Percentiles rank a stretch among this genome's conserved stretches.
phyloP scores from a whole-genome alignment of 495 filamentous ascomycete genomes.

The Penicillium bialowiezense region DNA sequence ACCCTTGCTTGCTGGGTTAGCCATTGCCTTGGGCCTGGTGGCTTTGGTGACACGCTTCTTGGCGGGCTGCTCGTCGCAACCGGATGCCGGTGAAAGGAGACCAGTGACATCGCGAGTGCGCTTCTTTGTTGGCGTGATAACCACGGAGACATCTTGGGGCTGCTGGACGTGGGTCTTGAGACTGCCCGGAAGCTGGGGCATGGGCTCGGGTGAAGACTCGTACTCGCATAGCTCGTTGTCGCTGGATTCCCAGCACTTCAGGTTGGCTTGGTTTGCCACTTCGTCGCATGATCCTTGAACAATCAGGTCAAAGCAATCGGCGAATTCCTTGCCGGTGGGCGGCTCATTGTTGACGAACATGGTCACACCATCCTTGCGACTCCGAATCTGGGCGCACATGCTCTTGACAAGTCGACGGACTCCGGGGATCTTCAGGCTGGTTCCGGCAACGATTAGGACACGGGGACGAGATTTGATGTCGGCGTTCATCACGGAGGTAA shows the following conservation, averaged over 20 bases:
- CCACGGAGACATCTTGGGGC: conserved; percentile 37
- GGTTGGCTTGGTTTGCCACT: conserved; percentile 68
- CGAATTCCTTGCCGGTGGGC: conserved; percentile 78
- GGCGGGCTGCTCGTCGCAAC: conserved; percentile 35
- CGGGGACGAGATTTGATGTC: conserved; percentile 85
- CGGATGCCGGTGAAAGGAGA: conserved; percentile 64
- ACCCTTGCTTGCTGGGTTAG: conserved; percentile 32
- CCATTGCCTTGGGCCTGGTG: conserved; percentile 6
- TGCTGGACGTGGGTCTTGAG: conserved; percentile 8
- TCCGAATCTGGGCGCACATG: conserved; percentile 76
- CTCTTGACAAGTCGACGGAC: conserved; percentile 85
- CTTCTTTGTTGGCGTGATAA: conserved; percentile 43
- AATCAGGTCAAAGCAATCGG: conserved; percentile 88
- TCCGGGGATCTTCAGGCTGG: conserved; percentile 90
- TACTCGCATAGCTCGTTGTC: conserved; percentile 35
- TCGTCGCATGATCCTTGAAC: conserved; percentile 85
- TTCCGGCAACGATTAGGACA: conserved; percentile 90
- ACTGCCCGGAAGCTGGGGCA: conserved; percentile 28
- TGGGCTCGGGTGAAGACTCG: conserved; percentile 20
- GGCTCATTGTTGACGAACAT: conserved; percentile 93
- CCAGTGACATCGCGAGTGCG: conserved; percentile 35
- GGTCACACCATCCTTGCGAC: conserved; percentile 80
- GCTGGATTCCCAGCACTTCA: conserved; percentile 66
- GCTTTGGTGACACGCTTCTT: conserved; percentile 10
- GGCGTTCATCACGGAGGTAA: conserved; percentile 80